Conservation (phyloP, 768 basidiomycete species). For the Mycena kentingensis region DNA sequence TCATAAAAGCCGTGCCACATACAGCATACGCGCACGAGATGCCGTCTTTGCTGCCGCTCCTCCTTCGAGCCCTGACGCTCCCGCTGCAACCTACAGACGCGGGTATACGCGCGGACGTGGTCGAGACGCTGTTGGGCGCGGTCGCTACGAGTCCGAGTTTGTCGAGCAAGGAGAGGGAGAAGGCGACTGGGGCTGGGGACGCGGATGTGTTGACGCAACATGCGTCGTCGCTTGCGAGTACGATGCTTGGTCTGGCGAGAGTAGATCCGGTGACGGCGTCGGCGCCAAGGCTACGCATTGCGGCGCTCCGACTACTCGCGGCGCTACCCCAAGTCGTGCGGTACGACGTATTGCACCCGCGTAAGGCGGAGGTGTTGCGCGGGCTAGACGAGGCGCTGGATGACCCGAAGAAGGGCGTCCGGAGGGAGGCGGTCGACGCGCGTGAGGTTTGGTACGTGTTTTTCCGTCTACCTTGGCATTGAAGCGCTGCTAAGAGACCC, state of each 20-base stretch:
- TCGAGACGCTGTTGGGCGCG: slow-evolving; percentile 74
- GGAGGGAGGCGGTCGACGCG: slow-evolving; percentile 88
- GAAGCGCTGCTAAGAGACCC: slow-evolving; percentile 5
- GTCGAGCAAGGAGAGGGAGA: slow-evolving; percentile 27
- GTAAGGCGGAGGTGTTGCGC: slow-evolving; percentile 71
- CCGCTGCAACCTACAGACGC: slow-evolving; percentile 75
- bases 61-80: slow-evolving; percentile 69
- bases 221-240: slow-evolving; percentile 66
- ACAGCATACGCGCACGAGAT: slow-evolving; percentile 72
- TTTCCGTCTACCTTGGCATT: not conserved
- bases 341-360: slow-evolving; percentile 81
- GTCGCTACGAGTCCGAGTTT: slow-evolving; percentile 33
- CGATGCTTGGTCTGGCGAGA: slow-evolving; percentile 65
- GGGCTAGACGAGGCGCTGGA: slow-evolving; percentile 78
- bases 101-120: slow-evolving; percentile 74
- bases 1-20: slow-evolving; percentile 81
- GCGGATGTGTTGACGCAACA: slow-evolving; percentile 62
- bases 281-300: slow-evolving; percentile 72
- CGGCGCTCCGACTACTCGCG: slow-evolving; percentile 75
- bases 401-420: slow-evolving; percentile 83
- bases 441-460: slow-evolving; percentile 33
- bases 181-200: slow-evolving; percentile 46
- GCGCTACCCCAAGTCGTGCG: slow-evolving; percentile 74
- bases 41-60: slow-evolving; percentile 74
- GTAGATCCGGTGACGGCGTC: slow-evolving; percentile 37